Evolutionary conservation across 140 eudicot species (phyloP).

Genomic region (Erigeron philadelphicus): DNA sequence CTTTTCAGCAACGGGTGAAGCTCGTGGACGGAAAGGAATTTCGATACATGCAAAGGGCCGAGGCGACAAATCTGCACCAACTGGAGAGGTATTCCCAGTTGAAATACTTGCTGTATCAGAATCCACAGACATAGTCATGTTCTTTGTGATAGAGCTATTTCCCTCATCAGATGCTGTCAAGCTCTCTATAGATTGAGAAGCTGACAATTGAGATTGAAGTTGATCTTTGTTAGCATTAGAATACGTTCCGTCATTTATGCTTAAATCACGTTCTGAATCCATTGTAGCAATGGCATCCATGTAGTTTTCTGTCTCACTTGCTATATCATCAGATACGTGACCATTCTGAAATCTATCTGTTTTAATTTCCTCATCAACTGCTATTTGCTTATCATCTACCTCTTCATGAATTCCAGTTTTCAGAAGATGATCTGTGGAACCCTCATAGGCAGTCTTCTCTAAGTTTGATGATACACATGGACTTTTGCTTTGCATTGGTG

Average conservation of each 20-base stretch:
- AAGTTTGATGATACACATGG: slow-evolving; percentile 39
- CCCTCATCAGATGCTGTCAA: slow-evolving; percentile 45
- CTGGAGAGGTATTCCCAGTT: slow-evolving; percentile 33
- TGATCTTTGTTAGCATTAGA: slow-evolving; percentile 41
- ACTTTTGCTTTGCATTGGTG: slow-evolving; percentile 31
- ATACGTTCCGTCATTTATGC: slow-evolving; percentile 22
- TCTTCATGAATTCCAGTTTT: not conserved
- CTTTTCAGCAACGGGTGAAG: slow-evolving; percentile 28
- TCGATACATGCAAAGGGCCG: slow-evolving; percentile 25
- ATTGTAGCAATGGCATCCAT: slow-evolving; percentile 68
- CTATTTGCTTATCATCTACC: slow-evolving; percentile 27
- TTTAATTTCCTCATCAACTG: slow-evolving; percentile 43
- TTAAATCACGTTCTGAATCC: slow-evolving; percentile 64
- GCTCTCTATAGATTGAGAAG: slow-evolving; percentile 53
- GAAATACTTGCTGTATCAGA: slow-evolving; percentile 43
- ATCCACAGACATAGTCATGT: slow-evolving; percentile 39
- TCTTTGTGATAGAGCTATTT: slow-evolving; percentile 35
- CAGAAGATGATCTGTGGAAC: slow-evolving; percentile 21
- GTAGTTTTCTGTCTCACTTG: slow-evolving; percentile 69
- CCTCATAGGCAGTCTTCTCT: not conserved
- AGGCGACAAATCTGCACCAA: slow-evolving; percentile 30
- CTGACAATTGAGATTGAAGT: slow-evolving; percentile 41
- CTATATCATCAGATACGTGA: slow-evolving; percentile 49
- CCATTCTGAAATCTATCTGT: slow-evolving; percentile 31
- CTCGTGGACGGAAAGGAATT: slow-evolving; percentile 29